These are phyloP conservation scores for Penicillium soppii DNA, from an alignment of 495 filamentous ascomycete species.

Conservation along the genomic window DNA sequence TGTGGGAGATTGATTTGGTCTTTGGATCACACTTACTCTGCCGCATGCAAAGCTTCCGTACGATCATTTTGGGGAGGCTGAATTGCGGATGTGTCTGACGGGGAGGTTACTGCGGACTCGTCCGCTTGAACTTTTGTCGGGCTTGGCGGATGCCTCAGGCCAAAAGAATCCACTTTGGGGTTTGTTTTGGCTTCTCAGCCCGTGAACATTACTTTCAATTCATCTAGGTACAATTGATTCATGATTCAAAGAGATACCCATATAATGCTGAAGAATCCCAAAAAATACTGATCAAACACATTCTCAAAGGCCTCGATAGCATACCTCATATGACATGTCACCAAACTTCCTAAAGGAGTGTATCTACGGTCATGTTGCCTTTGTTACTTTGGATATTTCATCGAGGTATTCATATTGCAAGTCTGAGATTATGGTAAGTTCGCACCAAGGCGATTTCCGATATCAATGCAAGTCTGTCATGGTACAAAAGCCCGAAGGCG, in stretches of 20 bases:
- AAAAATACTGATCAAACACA: too few relatives aligned
- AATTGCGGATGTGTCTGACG: constrained; percentile 12
- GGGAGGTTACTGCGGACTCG: constrained; percentile 22
- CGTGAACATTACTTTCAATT: not conserved
- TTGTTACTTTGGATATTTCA: not conserved
- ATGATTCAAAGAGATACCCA: too few relatives aligned
- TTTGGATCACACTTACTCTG: constrained; percentile 36
- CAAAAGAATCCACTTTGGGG: constrained; percentile 17
- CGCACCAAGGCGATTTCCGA: constrained; percentile 2
- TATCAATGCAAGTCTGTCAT: constrained; percentile 24
- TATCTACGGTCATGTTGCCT: too few relatives aligned
- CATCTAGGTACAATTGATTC: not conserved
- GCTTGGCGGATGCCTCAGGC: constrained; percentile 40
- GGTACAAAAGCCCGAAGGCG: constrained; percentile 12
- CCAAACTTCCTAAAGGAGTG: too few relatives aligned
- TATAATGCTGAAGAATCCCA: too few relatives aligned
- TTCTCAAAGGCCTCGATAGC: too few relatives aligned
- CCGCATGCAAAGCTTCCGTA: constrained; percentile 43
- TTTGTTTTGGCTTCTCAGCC: constrained; percentile 5
- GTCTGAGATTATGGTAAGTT: constrained; percentile 4
- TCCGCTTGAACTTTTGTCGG: constrained; percentile 46
- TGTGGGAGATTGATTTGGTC: not conserved
- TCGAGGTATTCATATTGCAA: constrained; percentile 7
- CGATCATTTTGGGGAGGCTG: constrained; percentile 39
- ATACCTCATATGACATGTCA: too few relatives aligned